A percentile compares a stretch with the other conserved stretches of the same genome.
These are phyloP conservation scores for Cicer cuneatum DNA, from an alignment of 306 rosid species.

Conservation along the genomic window DNA sequence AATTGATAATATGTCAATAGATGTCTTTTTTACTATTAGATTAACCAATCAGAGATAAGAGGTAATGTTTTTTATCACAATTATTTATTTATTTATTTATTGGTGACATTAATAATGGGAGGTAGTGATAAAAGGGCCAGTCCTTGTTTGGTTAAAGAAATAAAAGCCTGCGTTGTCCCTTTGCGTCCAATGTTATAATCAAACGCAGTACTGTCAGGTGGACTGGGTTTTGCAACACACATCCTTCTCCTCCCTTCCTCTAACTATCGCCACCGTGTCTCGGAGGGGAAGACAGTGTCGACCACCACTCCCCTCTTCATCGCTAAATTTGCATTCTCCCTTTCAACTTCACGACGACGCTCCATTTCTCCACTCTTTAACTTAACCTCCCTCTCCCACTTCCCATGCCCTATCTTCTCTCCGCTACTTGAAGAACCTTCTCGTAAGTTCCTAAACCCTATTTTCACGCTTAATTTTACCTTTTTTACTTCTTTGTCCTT, in stretches of 20 bases:
- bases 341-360: background rate
- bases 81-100: background rate
- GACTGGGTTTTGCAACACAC: slow-evolving; percentile 30
- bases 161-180: slow-evolving; percentile 29
- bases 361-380: slow-evolving; percentile 11
- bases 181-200: slow-evolving; percentile 45
- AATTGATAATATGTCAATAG: too few relatives aligned
- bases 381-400: background rate
- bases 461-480: background rate
- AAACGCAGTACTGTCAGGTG: slow-evolving; percentile 47
- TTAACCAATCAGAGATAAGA: too few relatives aligned
- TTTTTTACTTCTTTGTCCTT: background rate
- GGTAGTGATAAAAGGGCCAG: background rate
- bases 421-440: slow-evolving; percentile 30
- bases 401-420: slow-evolving; percentile 23
- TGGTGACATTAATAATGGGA: background rate
- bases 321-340: background rate
- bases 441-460: slow-evolving; percentile 52
- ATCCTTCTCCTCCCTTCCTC: background rate
- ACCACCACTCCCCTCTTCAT: background rate
- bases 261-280: slow-evolving; percentile 22
- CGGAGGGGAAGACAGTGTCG: slow-evolving; percentile 29
- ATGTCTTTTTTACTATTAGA: too few relatives aligned
- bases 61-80: too few relatives aligned
- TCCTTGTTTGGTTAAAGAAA: slow-evolving; percentile 31